phyloP scores from a whole-genome alignment of 768 basidiomycete genomes.

The Lactarius vividus region DNA sequence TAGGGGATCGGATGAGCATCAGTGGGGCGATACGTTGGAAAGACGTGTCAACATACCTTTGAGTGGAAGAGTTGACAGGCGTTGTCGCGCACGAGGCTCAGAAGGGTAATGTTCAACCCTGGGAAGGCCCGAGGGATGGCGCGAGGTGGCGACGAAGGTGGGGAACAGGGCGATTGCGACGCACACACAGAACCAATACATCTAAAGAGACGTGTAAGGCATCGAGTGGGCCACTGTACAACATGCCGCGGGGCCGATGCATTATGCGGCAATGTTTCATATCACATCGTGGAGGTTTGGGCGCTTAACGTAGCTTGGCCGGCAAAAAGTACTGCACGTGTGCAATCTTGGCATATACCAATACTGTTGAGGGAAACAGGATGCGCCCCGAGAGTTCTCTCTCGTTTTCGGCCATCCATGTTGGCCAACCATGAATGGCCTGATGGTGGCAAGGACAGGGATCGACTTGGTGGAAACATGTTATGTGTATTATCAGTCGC shows the following conservation, averaged over 20 bases:
- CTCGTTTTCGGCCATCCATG: not conserved
- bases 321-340: not conserved
- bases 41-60: constrained; percentile 8
- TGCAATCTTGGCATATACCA: not conserved
- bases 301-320: not conserved
- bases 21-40: not conserved
- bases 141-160: not conserved
- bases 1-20: not conserved
- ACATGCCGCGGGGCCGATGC: not conserved
- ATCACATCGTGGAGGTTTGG: not conserved
- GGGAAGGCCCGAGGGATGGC: not conserved
- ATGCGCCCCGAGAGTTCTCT: not conserved
- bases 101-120: constrained; percentile 2
- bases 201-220: not conserved
- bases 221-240: not conserved
- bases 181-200: constrained; percentile 4
- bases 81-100: constrained; percentile 30
- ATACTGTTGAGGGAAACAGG: not conserved
- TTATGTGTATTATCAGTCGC: no score
- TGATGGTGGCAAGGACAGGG: not conserved
- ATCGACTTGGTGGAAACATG: no score
- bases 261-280: not conserved
- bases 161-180: not conserved
- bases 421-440: not conserved
- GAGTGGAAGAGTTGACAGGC: constrained; percentile 30